Evolutionary conservation across 179 eudicot species (phyloP), one percentile per base, ranked within the genome.

Genomic region (Silene coronaria): DNA sequence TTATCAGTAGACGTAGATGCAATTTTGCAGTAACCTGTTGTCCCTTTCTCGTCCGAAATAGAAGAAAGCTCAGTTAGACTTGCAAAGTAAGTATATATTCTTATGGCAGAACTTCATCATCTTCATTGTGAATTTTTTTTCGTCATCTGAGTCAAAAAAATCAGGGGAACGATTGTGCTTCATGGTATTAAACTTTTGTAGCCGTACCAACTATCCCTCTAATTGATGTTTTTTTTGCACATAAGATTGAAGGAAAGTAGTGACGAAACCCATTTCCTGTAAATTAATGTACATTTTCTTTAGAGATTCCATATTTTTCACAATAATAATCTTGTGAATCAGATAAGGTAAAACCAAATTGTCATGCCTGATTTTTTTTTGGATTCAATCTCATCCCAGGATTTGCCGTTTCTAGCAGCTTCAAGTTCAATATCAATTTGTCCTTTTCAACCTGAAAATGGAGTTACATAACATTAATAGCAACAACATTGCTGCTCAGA

Each of bases 341-440:
- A 24, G 74, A 71, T 38, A 48, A 62, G 32, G 23, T 69, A 70
- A 34, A 78, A 42, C 17, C 23, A 70, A 53, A 48, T 14, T 10
- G 1, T 12, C 87, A 76, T 71, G 81, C 97, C 97, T 92, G 83
- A 72, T 85, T 78, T 36, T 85, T 85, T 83, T 53, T 46, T 59
- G 2, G 83, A 75, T 26, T 89, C 93, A 73, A 92, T 88, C 79
- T 89, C 97, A 77, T 91, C 90, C 91, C 90, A 89, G 11, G 97
- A 75, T 81, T 88, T 95, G 11, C n/a, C n/a, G n/a, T n/a, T n/a
- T n/a, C n/a, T n/a, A n/a, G n/a, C n/a, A n/a, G n/a, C n/a, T n/a
- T n/a, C n/a, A n/a, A n/a, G n/a, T n/a, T n/a, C n/a, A n/a, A n/a
- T n/a, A n/a, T n/a, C n/a, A n/a, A n/a, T n/a, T n/a, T n/a, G n/a